Conservation (phyloP, 2,329 filamentous ascomycete species). For the Penicillium sp. region DNA sequence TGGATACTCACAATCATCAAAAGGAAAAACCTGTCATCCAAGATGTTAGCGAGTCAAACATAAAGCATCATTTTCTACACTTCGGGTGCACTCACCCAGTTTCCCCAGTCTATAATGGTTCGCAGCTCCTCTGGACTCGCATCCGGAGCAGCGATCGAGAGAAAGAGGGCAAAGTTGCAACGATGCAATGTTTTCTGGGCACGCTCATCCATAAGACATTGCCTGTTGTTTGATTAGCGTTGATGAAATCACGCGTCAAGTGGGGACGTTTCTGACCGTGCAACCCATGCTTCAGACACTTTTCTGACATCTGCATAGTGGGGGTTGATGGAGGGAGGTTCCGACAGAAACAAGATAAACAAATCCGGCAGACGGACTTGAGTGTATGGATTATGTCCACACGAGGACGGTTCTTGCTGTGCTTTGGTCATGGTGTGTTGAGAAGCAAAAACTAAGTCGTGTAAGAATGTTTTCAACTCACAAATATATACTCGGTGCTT, state of each 20-base stretch:
- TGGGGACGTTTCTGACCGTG: background rate
- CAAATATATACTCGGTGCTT: too few species aligned
- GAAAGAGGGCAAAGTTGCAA: background rate
- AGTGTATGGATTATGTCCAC: background rate
- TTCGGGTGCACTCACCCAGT: background rate
- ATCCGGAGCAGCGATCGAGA: background rate
- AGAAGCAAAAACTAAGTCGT: too few species aligned
- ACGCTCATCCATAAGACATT: background rate
- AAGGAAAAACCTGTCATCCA: background rate
- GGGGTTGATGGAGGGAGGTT: background rate
- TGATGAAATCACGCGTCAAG: too few species aligned
- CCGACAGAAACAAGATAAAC: background rate
- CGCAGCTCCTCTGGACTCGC: background rate
- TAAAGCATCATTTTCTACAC: background rate
- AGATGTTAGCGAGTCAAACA: too few species aligned
- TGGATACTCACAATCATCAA: background rate
- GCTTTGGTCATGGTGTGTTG: too few species aligned
- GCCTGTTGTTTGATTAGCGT: too few species aligned
- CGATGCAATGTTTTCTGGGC: background rate
- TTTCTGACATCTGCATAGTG: background rate
- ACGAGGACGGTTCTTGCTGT: too few species aligned
- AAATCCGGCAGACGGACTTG: slow-evolving; percentile 1
- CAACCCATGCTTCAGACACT: background rate
- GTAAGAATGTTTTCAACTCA: too few species aligned
- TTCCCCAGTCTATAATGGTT: slow-evolving; percentile 1